These are phyloP conservation scores for Ampelocalamus luodianensis DNA, from an alignment of 176 grass and related monocot genomes.

Conservation along the genomic window DNA sequence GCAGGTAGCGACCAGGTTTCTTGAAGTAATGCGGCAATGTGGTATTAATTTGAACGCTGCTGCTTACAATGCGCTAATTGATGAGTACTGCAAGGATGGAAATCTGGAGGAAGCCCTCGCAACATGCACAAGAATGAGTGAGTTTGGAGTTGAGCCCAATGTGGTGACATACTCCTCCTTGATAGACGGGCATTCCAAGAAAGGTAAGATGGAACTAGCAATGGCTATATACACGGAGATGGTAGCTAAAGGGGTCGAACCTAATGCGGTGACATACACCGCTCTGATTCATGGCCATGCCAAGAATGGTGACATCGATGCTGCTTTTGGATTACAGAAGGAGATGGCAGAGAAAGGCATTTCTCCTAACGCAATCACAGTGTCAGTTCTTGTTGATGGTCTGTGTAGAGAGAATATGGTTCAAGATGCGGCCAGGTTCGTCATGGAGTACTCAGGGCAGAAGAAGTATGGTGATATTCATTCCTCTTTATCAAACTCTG, in stretches of 20 bases:
- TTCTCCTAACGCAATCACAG: slow-evolving; percentile 50
- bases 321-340: slow-evolving; percentile 58
- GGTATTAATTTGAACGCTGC: slow-evolving; percentile 52
- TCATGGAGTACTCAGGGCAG: slow-evolving; percentile 43
- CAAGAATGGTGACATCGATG: slow-evolving; percentile 48
- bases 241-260: slow-evolving; percentile 52
- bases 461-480: slow-evolving; percentile 13
- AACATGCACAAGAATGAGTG: slow-evolving; percentile 57
- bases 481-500: slow-evolving; percentile 18
- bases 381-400: slow-evolving; percentile 53
- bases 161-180: slow-evolving; percentile 61
- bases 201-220: slow-evolving; percentile 57
- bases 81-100: slow-evolving; percentile 55
- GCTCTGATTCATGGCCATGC: slow-evolving; percentile 52
- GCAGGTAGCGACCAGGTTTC: slow-evolving; percentile 49
- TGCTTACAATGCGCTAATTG: slow-evolving; percentile 56
- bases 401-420: slow-evolving; percentile 54
- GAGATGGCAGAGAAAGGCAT: slow-evolving; percentile 57
- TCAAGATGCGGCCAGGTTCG: slow-evolving; percentile 51
- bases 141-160: slow-evolving; percentile 56
- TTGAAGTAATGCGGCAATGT: slow-evolving; percentile 44
- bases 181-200: slow-evolving; percentile 56
- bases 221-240: slow-evolving; percentile 63
- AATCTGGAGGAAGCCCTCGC: slow-evolving; percentile 50
- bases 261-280: slow-evolving; percentile 59